Evolutionary conservation across 257 asterid species (phyloP).

Genomic region (Lycium ferocissimum): DNA sequence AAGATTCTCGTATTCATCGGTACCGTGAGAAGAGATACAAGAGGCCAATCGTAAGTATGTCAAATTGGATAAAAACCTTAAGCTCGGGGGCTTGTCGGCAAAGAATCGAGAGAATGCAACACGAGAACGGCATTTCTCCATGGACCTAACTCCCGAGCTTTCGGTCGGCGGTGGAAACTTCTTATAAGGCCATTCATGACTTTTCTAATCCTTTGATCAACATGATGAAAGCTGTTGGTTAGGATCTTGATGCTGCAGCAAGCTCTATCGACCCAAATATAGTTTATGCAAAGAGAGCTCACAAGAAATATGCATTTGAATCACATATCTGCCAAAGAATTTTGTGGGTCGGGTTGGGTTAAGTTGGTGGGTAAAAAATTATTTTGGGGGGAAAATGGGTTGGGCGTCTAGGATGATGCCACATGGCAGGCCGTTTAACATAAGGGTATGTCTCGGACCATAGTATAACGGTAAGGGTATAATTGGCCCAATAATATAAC

Average conservation of each 20-base stretch:
- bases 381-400: too few relatives aligned
- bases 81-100: conserved; percentile 87
- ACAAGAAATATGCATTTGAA: conserved; percentile 93
- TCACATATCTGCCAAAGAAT: conserved; percentile 92
- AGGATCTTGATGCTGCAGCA: conserved; percentile 98
- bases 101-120: conserved; percentile 78
- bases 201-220: conserved; percentile 94
- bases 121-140: conserved; percentile 50
- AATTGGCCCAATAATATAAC: too few relatives aligned
- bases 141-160: conserved; percentile 76
- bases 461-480: too few relatives aligned
- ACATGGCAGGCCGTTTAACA: too few relatives aligned
- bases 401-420: too few relatives aligned
- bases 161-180: conserved; percentile 76
- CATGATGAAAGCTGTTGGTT: conserved; percentile 99
- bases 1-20: conserved; percentile 83
- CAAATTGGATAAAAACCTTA: conserved; percentile 91
- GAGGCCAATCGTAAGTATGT: conserved; percentile 87
- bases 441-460: too few relatives aligned
- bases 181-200: conserved; percentile 84
- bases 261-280: conserved; percentile 79
- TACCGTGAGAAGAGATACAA: too few relatives aligned
- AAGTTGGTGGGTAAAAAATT: too few relatives aligned
- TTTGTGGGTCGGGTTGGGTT: conserved; percentile 40
- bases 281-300: conserved; percentile 87